Base-by-base conservation (phyloP, 2,329 filamentous ascomycete genomes). In the Trichoderma gracile region DNA sequence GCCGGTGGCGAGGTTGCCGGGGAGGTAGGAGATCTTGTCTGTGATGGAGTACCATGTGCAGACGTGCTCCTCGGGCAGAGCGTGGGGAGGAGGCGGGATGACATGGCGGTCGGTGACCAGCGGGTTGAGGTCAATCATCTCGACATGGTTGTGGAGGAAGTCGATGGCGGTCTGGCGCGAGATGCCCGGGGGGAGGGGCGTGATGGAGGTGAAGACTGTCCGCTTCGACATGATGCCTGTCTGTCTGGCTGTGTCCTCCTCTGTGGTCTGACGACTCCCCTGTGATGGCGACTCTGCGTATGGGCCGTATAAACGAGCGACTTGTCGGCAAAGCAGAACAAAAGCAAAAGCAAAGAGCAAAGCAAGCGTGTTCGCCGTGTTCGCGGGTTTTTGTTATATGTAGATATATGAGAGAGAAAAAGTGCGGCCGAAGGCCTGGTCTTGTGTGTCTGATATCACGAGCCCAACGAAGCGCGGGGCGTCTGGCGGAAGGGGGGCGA, bases 71-170 rank as follows among this genome's bases (percentile, higher is more conserved):
- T 95, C 91, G 17, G 86, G 78, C 0, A 85, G 80, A 14, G 89
- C 88, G 72, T 88, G 84, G 25, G 82, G 72, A 0, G 92, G 91
- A 2, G 91, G 82, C 53, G 84, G 82, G 76, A 91, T 91, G 38
- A 81, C 82, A 69, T 88, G 84, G 64, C 91, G 85, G 66, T 90
- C 87, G 67, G 89, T 86, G 63, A 96, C 89, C 54, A 96, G 82
- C 1, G 92, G 92, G 75, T 96, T 96, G 64, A 96, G 81, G 73
- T 94, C 89, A 72, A 96, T 96, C 89, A 97, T 96, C 70, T 88
- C 88, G 56, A 83, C 75, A 77, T 96, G 92, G 75, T 89, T 84
- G 75, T 92, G 91, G 38, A 96, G 86, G 69, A 91, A 91, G 61
- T 86, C 82, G 68, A 96, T 75, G 47, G 91, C 91, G n/a, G 85